Conservation (phyloP, 2,329 filamentous ascomycete species). For the Penicillium fuscoglaucum region DNA sequence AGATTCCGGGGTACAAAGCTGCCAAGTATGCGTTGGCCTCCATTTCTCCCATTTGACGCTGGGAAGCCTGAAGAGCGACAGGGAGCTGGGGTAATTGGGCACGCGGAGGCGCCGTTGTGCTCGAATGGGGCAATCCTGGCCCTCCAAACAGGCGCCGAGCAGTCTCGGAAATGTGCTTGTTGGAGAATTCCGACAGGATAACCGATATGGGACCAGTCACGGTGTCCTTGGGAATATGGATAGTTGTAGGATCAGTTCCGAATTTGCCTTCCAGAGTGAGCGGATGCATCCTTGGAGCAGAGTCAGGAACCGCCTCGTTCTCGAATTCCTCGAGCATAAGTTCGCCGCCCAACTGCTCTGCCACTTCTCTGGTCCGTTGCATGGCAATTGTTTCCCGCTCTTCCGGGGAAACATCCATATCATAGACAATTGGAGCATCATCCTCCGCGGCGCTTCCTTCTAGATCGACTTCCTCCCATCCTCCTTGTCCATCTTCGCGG, state of each 20-base stretch:
- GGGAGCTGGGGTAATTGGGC: conserved; percentile 55
- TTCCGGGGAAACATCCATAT: conserved; percentile 30
- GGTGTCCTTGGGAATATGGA: conserved; percentile 69
- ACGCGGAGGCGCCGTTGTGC: conserved; percentile 63
- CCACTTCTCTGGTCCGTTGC: conserved; percentile 40
- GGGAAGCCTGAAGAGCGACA: conserved; percentile 57
- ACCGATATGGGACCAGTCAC: conserved; percentile 69
- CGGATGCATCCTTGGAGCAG: conserved; percentile 65
- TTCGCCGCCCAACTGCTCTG: conserved; percentile 41
- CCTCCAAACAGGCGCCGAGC: conserved; percentile 78
- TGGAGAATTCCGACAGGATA: conserved; percentile 67
- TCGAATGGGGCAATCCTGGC: conserved; percentile 70
- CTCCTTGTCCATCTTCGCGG: conserved; percentile 40
- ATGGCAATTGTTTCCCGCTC: conserved; percentile 34
- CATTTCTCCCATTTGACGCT: conserved; percentile 60
- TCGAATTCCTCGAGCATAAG: conserved; percentile 48
- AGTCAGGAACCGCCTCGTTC: conserved; percentile 41
- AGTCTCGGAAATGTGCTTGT: conserved; percentile 71
- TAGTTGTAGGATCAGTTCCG: conserved; percentile 69
- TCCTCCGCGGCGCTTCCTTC: conserved; percentile 22
- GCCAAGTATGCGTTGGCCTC: conserved; percentile 62
- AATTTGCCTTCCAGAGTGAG: conserved; percentile 74
- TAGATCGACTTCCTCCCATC: conserved; percentile 39
- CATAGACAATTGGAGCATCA: conserved; percentile 31
- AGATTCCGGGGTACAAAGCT: conserved; percentile 61